Conservation (phyloP, 2,329 filamentous ascomycete species). For the Chaetothyriales sp. region DNA sequence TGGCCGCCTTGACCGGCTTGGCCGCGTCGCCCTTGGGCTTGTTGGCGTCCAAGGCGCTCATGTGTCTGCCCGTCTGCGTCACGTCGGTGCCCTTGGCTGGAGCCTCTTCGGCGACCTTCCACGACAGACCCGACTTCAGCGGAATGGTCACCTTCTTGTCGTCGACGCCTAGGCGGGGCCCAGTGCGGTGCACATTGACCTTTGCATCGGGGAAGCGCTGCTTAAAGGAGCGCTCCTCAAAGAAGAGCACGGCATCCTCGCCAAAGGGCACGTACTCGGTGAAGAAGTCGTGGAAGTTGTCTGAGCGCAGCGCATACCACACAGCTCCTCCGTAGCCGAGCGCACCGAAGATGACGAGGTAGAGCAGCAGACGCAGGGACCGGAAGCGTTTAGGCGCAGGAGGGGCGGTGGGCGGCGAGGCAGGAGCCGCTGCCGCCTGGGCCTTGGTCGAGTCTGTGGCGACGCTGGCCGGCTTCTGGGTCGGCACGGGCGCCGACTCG, state of each 20-base stretch:
- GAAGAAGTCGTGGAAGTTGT: conserved; percentile 99
- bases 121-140: conserved; percentile 71
- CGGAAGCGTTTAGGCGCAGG: conserved; percentile 50
- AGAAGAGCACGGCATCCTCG: conserved; percentile 85
- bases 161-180: conserved; percentile 36
- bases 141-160: conserved; percentile 69
- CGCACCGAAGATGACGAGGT: conserved; percentile 60
- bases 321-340: conserved; percentile 77
- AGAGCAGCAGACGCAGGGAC: conserved; percentile 61
- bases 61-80: conserved; percentile 37
- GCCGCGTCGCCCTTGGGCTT: background rate
- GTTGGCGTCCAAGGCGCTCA: conserved; percentile 27
- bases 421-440: conserved; percentile 15
- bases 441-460: too few species aligned
- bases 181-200: conserved; percentile 39
- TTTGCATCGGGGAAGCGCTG: conserved; percentile 58
- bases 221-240: conserved; percentile 88
- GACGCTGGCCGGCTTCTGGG: conserved; percentile 3
- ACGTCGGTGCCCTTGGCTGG: conserved; percentile 46
- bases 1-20: background rate
- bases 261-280: conserved; percentile 92
- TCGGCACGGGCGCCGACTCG: conserved; percentile 2
- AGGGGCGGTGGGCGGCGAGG: conserved; percentile 23
- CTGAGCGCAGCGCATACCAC: conserved; percentile 82
- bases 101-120: conserved; percentile 55